Percentiles rank a stretch among this genome's conserved stretches.
Conservation (phyloP, 2,329 filamentous ascomycete species). For the Ophiosphaerella korrae region DNA sequence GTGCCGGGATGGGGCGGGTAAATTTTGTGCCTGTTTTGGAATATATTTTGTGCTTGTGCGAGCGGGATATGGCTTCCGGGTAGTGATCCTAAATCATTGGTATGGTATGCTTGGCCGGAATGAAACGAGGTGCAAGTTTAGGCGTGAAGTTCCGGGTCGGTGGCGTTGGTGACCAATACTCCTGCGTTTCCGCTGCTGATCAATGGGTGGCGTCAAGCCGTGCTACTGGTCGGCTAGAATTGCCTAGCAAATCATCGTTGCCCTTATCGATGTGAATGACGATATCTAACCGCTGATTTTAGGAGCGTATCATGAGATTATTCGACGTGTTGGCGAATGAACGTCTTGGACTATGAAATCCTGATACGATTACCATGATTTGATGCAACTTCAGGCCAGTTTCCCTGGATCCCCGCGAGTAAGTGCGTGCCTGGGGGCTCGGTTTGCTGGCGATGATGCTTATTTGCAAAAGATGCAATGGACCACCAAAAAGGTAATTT, state of each 20-base stretch:
- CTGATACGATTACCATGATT: slow-evolving; percentile 1
- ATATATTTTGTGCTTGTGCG: too few relatives aligned
- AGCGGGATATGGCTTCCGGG: too few relatives aligned
- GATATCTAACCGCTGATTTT: background rate
- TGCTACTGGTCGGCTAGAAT: background rate
- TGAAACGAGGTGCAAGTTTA: too few relatives aligned
- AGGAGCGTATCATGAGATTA: background rate
- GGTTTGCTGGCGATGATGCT: background rate
- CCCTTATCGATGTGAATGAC: background rate
- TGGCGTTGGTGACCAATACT: too few relatives aligned
- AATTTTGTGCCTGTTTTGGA: too few relatives aligned
- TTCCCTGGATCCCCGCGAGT: background rate
- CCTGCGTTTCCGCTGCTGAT: too few relatives aligned
- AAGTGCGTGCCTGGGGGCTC: background rate
- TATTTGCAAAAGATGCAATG: background rate
- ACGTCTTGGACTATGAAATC: background rate
- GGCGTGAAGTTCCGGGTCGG: too few relatives aligned
- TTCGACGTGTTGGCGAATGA: background rate
- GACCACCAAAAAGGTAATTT: background rate
- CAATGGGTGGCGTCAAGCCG: background rate
- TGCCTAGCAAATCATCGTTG: slow-evolving; percentile 1
- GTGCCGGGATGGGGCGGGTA: too few relatives aligned
- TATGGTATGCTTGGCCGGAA: too few relatives aligned
- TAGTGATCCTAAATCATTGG: too few relatives aligned
- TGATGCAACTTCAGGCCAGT: background rate